Evolutionary conservation across 23 red algal genomes (phyloP).

Genomic region (Gracilariopsis chorda): DNA sequence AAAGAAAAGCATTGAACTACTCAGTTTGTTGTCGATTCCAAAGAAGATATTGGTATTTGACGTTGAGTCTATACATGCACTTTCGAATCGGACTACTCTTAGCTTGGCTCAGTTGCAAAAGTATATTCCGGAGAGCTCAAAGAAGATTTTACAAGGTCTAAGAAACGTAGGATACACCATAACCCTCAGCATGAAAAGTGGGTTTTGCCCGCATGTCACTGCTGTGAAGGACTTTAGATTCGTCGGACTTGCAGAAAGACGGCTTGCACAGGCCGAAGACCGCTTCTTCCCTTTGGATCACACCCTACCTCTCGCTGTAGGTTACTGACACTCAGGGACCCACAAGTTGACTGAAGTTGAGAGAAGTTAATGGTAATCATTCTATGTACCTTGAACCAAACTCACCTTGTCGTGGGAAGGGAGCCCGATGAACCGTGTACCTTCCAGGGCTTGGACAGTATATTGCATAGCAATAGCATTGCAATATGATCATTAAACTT

Average conservation of each 20-base stretch:
- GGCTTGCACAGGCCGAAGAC: not conserved
- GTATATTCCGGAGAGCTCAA: not conserved
- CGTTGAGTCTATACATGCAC: not conserved
- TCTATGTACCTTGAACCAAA: too few relatives aligned
- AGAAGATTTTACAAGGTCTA: not conserved
- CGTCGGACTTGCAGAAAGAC: not conserved
- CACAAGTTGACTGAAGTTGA: too few relatives aligned
- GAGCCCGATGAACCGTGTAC: too few relatives aligned
- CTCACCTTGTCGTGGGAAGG: too few relatives aligned
- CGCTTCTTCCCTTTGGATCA: not conserved
- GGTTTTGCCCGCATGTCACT: not conserved
- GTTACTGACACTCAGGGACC: too few relatives aligned
- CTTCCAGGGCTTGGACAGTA: too few relatives aligned
- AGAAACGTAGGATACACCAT: not conserved
- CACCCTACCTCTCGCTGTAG: not conserved
- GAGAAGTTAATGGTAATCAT: too few relatives aligned
- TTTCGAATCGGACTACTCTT: not conserved
- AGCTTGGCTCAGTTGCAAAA: not conserved
- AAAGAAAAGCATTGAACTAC: not conserved
- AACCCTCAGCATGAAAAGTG: not conserved
- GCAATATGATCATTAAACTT: too few relatives aligned
- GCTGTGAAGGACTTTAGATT: not conserved
- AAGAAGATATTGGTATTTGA: slow-evolving; percentile 1
- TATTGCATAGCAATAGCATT: too few relatives aligned
- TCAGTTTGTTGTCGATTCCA: slow-evolving; percentile 7